These are phyloP conservation scores for Mycena galericulata DNA, from an alignment of 768 basidiomycete species.

Conservation along the genomic window DNA sequence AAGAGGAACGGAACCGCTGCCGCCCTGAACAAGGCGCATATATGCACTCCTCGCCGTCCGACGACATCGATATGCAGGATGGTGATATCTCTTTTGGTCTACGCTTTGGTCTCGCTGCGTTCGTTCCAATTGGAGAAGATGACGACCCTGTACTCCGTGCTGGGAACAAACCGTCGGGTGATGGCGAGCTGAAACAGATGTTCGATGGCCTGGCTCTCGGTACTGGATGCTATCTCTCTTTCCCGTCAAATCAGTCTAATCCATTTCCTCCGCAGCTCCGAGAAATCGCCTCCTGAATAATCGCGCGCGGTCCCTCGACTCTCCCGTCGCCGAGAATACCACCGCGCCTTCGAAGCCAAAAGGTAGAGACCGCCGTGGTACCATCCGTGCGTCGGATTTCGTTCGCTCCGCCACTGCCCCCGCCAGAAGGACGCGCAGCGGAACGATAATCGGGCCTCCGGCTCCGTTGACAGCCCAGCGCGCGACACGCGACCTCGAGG, in stretches of 20 bases:
- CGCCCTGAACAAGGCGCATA: slow-evolving; percentile 33
- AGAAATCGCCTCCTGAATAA: slow-evolving; percentile 16
- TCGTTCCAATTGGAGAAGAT: neutral
- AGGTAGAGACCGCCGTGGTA: slow-evolving; percentile 34
- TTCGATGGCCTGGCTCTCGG: slow-evolving; percentile 39
- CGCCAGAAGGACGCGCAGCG: slow-evolving; percentile 51
- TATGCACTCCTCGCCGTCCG: slow-evolving; percentile 14
- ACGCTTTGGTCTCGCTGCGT: neutral
- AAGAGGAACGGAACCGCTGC: slow-evolving; percentile 33
- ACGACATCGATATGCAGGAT: slow-evolving; percentile 42
- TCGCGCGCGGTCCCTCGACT: slow-evolving; percentile 42
- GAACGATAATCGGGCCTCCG: slow-evolving; percentile 46
- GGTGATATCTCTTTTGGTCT: slow-evolving; percentile 11
- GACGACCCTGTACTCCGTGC: neutral
- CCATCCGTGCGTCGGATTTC: slow-evolving; percentile 64
- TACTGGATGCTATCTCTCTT: neutral
- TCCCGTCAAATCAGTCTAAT: too few relatives aligned
- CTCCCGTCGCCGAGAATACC: slow-evolving; percentile 1
- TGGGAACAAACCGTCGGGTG: neutral
- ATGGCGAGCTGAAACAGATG: slow-evolving; percentile 30
- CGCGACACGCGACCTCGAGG: slow-evolving; percentile 4
- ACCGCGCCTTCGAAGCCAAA: slow-evolving; percentile 21
- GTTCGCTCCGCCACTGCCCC: slow-evolving; percentile 32
- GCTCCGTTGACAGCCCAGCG: neutral
- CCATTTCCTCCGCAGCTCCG: slow-evolving; percentile 14